These are phyloP conservation scores for Fistulinella prunicolor DNA, from an alignment of 768 basidiomycete species.

Conservation along the genomic window DNA sequence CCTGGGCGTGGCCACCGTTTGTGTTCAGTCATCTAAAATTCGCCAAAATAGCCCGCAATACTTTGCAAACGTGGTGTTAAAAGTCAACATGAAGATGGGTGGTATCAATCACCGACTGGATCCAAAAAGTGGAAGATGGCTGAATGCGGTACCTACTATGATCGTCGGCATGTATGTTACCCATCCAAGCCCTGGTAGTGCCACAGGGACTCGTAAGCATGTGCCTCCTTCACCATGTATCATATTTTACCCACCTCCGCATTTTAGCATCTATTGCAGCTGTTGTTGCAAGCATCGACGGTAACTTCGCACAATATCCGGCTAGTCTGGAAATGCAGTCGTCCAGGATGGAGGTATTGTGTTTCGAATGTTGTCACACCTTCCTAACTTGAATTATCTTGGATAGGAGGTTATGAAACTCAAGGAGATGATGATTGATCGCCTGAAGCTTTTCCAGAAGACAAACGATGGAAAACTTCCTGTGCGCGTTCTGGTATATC, in stretches of 20 bases:
- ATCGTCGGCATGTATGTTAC: constrained; percentile 65
- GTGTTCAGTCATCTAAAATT: constrained; percentile 70
- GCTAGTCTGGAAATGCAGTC: constrained; percentile 48
- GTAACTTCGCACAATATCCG: constrained; percentile 47
- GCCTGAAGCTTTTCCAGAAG: constrained; percentile 38
- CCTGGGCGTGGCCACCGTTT: constrained; percentile 58
- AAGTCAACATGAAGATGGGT: constrained; percentile 55
- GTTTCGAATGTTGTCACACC: background rate
- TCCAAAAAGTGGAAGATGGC: constrained; percentile 35
- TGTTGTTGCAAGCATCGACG: constrained; percentile 49
- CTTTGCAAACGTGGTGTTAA: constrained; percentile 53
- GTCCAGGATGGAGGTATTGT: constrained; percentile 63
- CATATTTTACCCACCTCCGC: background rate
- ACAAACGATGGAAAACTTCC: constrained; percentile 39
- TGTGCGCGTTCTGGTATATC: constrained; percentile 47
- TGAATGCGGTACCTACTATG: constrained; percentile 45
- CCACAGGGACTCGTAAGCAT: constrained; percentile 43
- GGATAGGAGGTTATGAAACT: constrained; percentile 48
- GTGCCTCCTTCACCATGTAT: background rate
- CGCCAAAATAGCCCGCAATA: constrained; percentile 58
- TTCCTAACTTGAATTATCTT: constrained; percentile 1
- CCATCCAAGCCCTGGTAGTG: constrained; percentile 74
- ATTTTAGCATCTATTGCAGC: constrained; percentile 47
- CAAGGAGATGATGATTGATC: constrained; percentile 46
- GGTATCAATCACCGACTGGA: constrained; percentile 51